Evolutionary conservation across 1,139 yeast species (phyloP), one percentile per base, ranked within the genome.

Genomic region (Candida labiduridarum): DNA sequence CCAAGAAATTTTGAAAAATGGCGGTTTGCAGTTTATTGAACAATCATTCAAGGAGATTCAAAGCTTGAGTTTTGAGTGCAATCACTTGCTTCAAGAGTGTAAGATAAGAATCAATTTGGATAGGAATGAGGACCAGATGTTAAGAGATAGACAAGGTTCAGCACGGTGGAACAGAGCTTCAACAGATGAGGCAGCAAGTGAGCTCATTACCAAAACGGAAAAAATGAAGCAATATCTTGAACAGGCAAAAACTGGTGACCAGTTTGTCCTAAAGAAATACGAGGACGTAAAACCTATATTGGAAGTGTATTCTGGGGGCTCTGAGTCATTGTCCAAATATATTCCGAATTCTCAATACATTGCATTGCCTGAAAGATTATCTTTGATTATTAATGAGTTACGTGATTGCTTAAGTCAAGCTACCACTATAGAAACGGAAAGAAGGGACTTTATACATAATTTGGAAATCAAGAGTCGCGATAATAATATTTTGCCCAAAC

Each of bases 221-320:
- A 76, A 74, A 30, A 71, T 84, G 65, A 70, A 70, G 35, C 66
- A 64, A 4, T 87, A 85, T 59, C 63, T 87, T 16, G 59, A 61
- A 2, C 83, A 84, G 54, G 96, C 96, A 1, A 69, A 71, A 33
- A 61, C 68, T 2, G 89, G 96, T 3, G 96, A 91, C 63, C 66
- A 66, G 2, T 63, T 74, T 3, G 78, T 87, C 0, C 60, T 68
- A 10, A 62, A 65, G 7, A 80, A 80, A 52, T 79, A 79, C 52
- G 56, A 61, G 1, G 74, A 74, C 10, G 69, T 84, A 42, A 74
- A 69, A 51, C 72, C 74, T 0, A 63, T 65, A 15, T 59, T 88
- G 35, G 68, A 69, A 16, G 62, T 84, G 0, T 72, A 83, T 50
- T 68, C 75, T 29, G 76, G 76, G 1, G 76, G 79, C 0, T 71